Evolutionary conservation across 805 yeast genomes (phyloP), one percentile per base, ranked within the genome.

Genomic region (Saccharomyces paradoxus): DNA sequence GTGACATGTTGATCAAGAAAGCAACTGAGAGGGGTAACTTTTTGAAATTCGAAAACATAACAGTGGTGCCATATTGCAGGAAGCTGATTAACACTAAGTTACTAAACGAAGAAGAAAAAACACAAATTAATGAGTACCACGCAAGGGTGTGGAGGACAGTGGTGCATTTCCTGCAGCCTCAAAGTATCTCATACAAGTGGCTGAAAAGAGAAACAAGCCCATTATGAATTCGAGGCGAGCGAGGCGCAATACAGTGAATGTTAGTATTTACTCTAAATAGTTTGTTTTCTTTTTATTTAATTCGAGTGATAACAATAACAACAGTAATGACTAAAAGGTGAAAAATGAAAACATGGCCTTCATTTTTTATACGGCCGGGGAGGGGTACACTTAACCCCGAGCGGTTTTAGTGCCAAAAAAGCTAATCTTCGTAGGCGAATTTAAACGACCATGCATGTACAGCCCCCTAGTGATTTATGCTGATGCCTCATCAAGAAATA

Each of bases 1-100:
- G 89, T 66, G 91, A 90, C 61, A 68, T 94, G 48, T 76, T 84
- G 50, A 81, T 84, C 21, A 72, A 72, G 55, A 74, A 69, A 29
- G 71, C 72, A 24, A 70, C 73, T 3, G 74, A 58, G 55, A 87
- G 81, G 50, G 76, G 74, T 60, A 70, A 73, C 55, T 86, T 81
- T 64, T 78, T 81, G 50, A 81, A 80, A 56, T 90, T 94, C 67
- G 96, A 88, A 57, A 89, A 96, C 60, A 73, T 89, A 52, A 92
- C 98, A 0, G 70, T 83, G 61, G 87, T 88, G 22, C 99, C 99
- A 21, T 86, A 87, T 70, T 89, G 96, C 68, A 77, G 77, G 58
- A 82, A 80, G 51, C 77, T 92, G 65, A 89, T 91, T 55, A 88
- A 90, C 65, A 67, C 61, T 7, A 59, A 63, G 5, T 60, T 88